Percentiles rank a stretch among this genome's conserved stretches.
Conservation (phyloP, 2,329 filamentous ascomycete species). For the Aspergillus sergii region DNA sequence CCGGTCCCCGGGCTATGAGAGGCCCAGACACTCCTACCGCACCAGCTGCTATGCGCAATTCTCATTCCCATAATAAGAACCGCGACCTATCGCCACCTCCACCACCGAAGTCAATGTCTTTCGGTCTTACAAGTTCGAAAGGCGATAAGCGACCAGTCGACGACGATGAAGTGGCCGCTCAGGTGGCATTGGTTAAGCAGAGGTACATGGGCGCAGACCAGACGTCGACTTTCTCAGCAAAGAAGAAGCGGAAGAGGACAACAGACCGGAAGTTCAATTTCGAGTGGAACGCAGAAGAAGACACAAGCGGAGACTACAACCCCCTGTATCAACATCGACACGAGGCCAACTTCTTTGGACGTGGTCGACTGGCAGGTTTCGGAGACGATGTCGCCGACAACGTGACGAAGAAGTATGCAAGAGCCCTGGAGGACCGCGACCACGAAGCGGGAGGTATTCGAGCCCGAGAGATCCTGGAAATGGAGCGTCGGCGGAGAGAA, state of each 20-base stretch:
- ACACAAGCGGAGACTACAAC: constrained; percentile 83
- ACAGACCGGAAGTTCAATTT: constrained; percentile 99
- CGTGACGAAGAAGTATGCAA: constrained; percentile 60
- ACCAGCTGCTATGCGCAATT: constrained; percentile 51
- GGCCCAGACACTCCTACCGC: constrained; percentile 55
- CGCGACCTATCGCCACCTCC: constrained; percentile 58
- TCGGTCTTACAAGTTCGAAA: constrained; percentile 35
- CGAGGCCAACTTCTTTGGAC: constrained; percentile 70
- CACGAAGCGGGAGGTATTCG: constrained; percentile 73
- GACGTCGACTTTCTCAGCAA: constrained; percentile 88
- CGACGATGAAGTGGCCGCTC: constrained; percentile 64
- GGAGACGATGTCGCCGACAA: constrained; percentile 59
- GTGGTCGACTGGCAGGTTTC: constrained; percentile 69
- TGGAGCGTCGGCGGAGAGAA: constrained; percentile 77
- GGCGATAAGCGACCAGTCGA: constrained; percentile 49
- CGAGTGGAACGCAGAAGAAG: constrained; percentile 93
- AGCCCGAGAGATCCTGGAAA: constrained; percentile 79
- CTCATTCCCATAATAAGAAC: constrained; percentile 40
- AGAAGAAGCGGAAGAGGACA: constrained; percentile 91
- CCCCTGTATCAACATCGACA: constrained; percentile 72
- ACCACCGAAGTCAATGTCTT: constrained; percentile 35
- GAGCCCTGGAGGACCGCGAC: constrained; percentile 74
- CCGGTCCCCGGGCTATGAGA: constrained; percentile 69
- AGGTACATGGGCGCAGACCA: constrained; percentile 91
- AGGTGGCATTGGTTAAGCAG: constrained; percentile 73